Percentiles rank a stretch among this genome's conserved stretches.
These are phyloP conservation scores for Syzygium malaccense DNA, from an alignment of 441 rosid genomes.

Conservation along the genomic window DNA sequence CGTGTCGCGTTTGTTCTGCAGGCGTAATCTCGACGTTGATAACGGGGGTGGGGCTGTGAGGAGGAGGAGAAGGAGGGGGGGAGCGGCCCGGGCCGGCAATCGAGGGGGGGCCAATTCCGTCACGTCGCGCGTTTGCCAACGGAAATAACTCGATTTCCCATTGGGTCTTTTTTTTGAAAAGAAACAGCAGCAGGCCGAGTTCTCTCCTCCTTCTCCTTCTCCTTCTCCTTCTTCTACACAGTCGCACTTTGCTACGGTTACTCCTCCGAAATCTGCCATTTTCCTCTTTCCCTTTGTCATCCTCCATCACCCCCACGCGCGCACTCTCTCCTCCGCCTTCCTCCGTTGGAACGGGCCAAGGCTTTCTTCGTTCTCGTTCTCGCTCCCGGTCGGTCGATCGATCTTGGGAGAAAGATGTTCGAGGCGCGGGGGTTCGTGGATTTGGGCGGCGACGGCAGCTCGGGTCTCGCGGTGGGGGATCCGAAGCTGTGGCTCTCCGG, in stretches of 20 bases:
- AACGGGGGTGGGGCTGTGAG: not conserved
- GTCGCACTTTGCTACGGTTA: not conserved
- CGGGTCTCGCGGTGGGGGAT: conserved; percentile 44
- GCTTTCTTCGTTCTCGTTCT: no score
- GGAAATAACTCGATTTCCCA: not conserved
- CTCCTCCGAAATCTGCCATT: not conserved
- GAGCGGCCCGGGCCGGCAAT: not conserved
- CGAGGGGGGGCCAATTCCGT: not conserved
- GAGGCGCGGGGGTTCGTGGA: conserved; percentile 55
- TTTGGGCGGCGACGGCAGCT: conserved; percentile 39
- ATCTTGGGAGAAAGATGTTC: conserved; percentile 28
- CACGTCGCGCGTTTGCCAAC: not conserved
- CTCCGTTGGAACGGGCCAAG: not conserved
- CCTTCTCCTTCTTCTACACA: not conserved
- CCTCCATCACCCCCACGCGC: no score
- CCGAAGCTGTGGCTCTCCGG: conserved; percentile 63
- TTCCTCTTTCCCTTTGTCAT: no score
- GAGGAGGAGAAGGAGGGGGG: no score
- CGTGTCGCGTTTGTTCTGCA: no score
- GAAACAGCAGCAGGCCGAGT: not conserved
- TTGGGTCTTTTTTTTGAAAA: not conserved
- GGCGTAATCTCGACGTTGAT: not conserved
- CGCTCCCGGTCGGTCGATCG: not conserved
- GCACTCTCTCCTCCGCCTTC: not conserved
- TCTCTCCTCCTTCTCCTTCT: no score